Evolutionary conservation across 768 basidiomycete species (phyloP), one percentile per base, ranked within the genome.

Genomic region (Podaxis carcinomalis): DNA sequence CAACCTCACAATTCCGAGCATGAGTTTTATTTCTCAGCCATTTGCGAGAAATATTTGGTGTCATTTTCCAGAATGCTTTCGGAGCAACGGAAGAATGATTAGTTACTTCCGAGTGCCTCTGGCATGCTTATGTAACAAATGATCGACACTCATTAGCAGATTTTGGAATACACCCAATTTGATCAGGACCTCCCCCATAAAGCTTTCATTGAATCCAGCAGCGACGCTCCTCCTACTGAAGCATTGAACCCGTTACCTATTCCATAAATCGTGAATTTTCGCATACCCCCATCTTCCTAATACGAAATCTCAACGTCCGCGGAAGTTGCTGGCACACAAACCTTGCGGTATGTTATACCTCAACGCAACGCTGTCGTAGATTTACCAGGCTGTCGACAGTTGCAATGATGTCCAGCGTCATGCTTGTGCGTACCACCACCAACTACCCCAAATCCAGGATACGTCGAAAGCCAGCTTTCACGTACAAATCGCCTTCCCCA

Each of bases 1-100:
- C 80, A 86, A 44, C 83, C 85, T 0, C 95, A 97, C 67, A 95
- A 96, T 70, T 87, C 92, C 0, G 89, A 95, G 68, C 95, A 96
- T 65, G 93, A 94, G 64, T 98, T 97, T 72, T 97, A 93, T 72
- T 95, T 96, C 68, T 93, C 93, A 28, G 87, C 91, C 5, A 90
- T 98, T 19, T 92, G 90, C 64, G 92, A 97, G 73, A 82, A 79
- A 36, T 80, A 82, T 68, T 69, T 88, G 27, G 64, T 77, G 54
- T 68, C 72, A 19, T 72, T 87, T 21, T 74, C 72, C 25, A 69
- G 61, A 36, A 70, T 78, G 53, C 44, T 80, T 52, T 61, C 65
- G 47, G 59, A 36, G 27, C 7, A 32, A 13, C 21, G 27, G 28
- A 23, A 44, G 46, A 32, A 36, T 35, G 51, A 57, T 56, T 64